Conservation (phyloP, 192 early-diverging fungal genomes). For the Rhizophlyctis rosea region DNA sequence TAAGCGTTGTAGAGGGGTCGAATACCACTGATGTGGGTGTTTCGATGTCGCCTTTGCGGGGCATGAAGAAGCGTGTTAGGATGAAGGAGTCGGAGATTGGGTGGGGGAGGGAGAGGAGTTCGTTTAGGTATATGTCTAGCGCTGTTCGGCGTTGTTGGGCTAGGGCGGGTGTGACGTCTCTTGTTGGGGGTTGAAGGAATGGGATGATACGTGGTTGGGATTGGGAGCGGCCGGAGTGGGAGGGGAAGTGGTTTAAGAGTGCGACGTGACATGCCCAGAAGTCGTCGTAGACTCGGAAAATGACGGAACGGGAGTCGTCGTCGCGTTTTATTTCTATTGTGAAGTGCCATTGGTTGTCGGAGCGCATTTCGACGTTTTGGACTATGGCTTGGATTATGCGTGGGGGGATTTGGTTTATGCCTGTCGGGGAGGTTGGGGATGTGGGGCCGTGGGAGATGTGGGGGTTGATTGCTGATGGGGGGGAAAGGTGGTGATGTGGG, state of each 20-base stretch:
- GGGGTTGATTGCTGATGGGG: background rate
- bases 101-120: conserved; percentile 16
- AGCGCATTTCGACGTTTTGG: conserved; percentile 8
- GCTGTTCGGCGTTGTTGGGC: conserved; percentile 1
- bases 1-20: conserved; percentile 14
- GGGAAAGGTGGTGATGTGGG: background rate
- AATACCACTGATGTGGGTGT: conserved; percentile 8
- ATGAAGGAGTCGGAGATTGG: conserved; percentile 12
- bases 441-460: background rate
- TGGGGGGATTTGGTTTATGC: conserved; percentile 10
- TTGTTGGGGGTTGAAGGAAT: conserved; percentile 20
- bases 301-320: conserved; percentile 19
- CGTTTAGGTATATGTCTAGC: conserved; percentile 27
- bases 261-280: conserved; percentile 41
- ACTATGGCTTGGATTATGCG: conserved; percentile 16
- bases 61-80: conserved; percentile 22
- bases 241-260: conserved; percentile 39
- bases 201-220: conserved; percentile 29
- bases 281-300: conserved; percentile 39
- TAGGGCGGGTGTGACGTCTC: background rate
- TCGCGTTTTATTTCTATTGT: conserved; percentile 27
- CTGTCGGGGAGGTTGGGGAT: conserved; percentile 1
- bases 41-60: conserved; percentile 21
- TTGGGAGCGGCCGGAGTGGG: conserved; percentile 30
- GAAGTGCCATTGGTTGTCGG: conserved; percentile 28